Percentiles rank a stretch among this genome's conserved stretches.
phyloP scores from a whole-genome alignment of 2,329 filamentous ascomycete species.

The Arthroderma sp. region DNA sequence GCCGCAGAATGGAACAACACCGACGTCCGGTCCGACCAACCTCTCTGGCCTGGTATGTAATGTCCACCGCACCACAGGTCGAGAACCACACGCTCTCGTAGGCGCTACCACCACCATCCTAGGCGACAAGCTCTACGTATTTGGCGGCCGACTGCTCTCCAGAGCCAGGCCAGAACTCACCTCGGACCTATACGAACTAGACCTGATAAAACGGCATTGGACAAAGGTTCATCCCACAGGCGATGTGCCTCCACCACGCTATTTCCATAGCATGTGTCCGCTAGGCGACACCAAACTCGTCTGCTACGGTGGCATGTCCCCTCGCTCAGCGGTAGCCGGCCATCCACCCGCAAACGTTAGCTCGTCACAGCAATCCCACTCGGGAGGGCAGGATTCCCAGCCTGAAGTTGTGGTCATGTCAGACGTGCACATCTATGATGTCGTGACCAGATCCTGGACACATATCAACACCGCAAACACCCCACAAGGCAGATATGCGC shows the following conservation, averaged over 20 bases:
- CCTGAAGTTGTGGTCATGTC: conserved; percentile 95
- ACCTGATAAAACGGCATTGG: conserved; percentile 86
- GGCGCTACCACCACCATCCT: conserved; percentile 91
- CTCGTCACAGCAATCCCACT: conserved; percentile 23
- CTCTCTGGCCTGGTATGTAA: conserved; percentile 57
- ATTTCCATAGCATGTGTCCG: conserved; percentile 93
- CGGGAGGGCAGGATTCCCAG: conserved; percentile 48
- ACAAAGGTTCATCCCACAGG: conserved; percentile 73
- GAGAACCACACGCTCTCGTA: conserved; percentile 80
- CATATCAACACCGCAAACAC: conserved; percentile 67
- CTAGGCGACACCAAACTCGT: conserved; percentile 92
- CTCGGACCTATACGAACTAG: conserved; percentile 83
- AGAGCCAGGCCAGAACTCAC: conserved; percentile 73
- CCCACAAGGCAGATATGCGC: conserved; percentile 88
- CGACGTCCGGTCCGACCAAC: conserved; percentile 38
- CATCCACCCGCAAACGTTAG: conserved; percentile 34
- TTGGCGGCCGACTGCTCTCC: conserved; percentile 80
- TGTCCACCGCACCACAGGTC: conserved; percentile 71
- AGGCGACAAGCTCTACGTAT: conserved; percentile 93
- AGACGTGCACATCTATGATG: conserved; percentile 91
- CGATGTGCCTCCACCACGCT: conserved; percentile 78
- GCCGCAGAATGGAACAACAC: neutral
- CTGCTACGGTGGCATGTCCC: conserved; percentile 97
- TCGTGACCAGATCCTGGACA: conserved; percentile 70
- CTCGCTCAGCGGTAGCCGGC: conserved; percentile 43